Evolutionary conservation across 1,284 basidiomycete genomes (phyloP), one percentile per base, ranked within the genome.

Genomic region (Papiliotrema nemorosa): DNA sequence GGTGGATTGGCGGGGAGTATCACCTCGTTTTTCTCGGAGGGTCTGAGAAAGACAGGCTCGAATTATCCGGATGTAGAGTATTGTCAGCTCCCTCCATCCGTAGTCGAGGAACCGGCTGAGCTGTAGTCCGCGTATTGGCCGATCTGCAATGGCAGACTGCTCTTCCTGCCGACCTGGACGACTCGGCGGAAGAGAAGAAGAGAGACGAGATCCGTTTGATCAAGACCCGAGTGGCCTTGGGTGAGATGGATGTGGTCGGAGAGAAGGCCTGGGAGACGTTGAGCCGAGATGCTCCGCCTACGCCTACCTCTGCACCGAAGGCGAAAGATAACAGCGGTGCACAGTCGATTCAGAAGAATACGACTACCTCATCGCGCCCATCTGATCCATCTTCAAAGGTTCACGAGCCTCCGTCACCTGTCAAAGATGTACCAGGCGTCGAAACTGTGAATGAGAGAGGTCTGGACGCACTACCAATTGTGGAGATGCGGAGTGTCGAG

Each of bases 161-260:
- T 16, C 29, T 57, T 16, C 59, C 57, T 3, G 34, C 40, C n/a
- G 43, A 50, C 5, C 21, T 57, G 24, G 52, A 57, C 9, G 54
- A 50, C 13, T 21, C 37, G 26, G 46, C 39, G 2, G 54, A 59
- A 40, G 50, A 50, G 14, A 49, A 40, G 29, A 37, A 18, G 13
- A 31, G 59, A 13, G 59, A 57, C 13, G 44, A 50, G 18, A 29
- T 62, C 5, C 35, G 59, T 25, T 37, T 57, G 16, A 44, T 49
- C 6, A 59, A 62, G 47, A 55, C 53, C 13, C 27, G 53, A 38
- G 57, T 62, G 4, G 59, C 57, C 12, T 25, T 59, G 42, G 59
- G 59, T 2, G 57, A 62, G 44, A 39, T 51, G 24, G 54, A 57
- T 27, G 27, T 59, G 7, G 49, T 62, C 22, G 59, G 59, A 3